These are phyloP conservation scores for Trypanosomatidae sp. DNA, from an alignment of 208 protist genomes.

Conservation along the genomic window DNA sequence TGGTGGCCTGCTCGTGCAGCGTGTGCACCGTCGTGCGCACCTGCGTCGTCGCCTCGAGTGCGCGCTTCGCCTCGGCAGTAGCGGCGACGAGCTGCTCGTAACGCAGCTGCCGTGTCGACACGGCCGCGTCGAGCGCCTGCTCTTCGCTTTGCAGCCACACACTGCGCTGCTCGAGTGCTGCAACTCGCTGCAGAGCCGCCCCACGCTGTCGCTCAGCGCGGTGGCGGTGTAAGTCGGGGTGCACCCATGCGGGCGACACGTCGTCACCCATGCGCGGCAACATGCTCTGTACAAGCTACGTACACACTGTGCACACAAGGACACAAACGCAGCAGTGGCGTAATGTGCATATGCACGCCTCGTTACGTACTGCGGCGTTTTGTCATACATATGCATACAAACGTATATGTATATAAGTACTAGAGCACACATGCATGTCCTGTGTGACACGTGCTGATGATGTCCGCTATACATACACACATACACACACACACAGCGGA, in stretches of 20 bases:
- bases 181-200: conserved; percentile 6
- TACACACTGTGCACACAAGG: no score
- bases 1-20: conserved; percentile 3
- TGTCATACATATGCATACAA: no score
- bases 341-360: no score
- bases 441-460: no score
- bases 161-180: conserved; percentile 10
- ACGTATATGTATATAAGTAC: no score
- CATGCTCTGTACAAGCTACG: no score
- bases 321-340: no score
- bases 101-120: background rate
- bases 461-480: no score
- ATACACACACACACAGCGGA: no score
- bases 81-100: conserved; percentile 8
- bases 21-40: conserved; percentile 6
- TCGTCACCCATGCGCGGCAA: no score
- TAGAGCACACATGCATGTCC: no score
- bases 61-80: conserved; percentile 4
- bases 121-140: conserved; percentile 2
- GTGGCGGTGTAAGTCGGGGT: conserved; percentile 37
- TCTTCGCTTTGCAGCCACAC: conserved; percentile 3
- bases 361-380: no score
- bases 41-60: conserved; percentile 2
- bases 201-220: conserved; percentile 7
- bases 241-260: conserved; percentile 33